Percentiles rank a stretch among this genome's conserved stretches.
phyloP scores from a whole-genome alignment of 73 alveolate genomes.

The Paramecium tetraurelia region DNA sequence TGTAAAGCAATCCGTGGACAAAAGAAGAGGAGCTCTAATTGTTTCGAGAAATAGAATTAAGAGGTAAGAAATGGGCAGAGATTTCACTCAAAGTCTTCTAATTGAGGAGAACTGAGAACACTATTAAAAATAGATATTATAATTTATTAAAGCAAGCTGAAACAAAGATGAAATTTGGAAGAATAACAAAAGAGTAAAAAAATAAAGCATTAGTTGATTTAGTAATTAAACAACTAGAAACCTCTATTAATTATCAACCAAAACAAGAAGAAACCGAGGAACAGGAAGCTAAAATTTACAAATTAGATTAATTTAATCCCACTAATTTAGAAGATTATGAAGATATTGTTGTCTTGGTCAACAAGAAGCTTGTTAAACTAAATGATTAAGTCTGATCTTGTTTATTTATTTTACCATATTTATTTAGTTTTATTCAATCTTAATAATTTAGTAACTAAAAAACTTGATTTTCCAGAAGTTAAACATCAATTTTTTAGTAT shows the following conservation, averaged over 20 bases:
- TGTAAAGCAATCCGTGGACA: not conserved
- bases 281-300: not conserved
- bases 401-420: not conserved
- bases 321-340: not conserved
- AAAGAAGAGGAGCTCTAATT: not conserved
- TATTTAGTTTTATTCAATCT: not conserved
- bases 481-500: not conserved
- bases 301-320: not conserved
- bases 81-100: not conserved
- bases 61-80: slow-evolving; percentile 44
- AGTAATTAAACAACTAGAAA: not conserved
- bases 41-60: not conserved
- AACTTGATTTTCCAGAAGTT: not conserved
- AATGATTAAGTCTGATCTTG: not conserved
- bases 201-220: not conserved
- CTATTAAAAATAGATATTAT: slow-evolving; percentile 21
- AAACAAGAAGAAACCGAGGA: not conserved
- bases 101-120: slow-evolving; percentile 35
- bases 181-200: not conserved
- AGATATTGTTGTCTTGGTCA: not conserved
- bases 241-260: not conserved
- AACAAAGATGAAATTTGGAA: not conserved
- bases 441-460: not conserved
- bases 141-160: slow-evolving; percentile 34
- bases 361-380: not conserved